A percentile compares a stretch with the other conserved stretches of the same genome.
Evolutionary conservation across 805 yeast genomes (phyloP).

Genomic region (Candida ulmi): DNA sequence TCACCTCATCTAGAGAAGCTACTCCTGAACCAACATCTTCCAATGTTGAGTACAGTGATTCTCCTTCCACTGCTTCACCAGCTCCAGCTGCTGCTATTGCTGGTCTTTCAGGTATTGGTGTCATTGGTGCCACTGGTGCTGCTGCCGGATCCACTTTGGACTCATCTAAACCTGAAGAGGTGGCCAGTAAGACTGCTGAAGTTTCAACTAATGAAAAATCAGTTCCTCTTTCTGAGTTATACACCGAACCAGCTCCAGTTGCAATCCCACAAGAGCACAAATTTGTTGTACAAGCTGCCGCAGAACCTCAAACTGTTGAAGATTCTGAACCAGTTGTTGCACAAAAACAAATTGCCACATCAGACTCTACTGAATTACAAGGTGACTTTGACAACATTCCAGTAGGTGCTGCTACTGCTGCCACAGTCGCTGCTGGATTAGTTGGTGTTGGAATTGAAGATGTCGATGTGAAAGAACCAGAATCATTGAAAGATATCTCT

Average conservation of each 20-base stretch:
- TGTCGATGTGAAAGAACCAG: not conserved
- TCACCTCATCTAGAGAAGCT: not conserved
- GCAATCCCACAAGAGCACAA: constrained; percentile 18
- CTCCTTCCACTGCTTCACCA: not conserved
- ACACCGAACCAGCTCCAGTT: constrained; percentile 12
- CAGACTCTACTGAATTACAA: too few species aligned
- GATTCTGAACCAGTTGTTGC: not conserved
- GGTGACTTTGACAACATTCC: constrained; percentile 4
- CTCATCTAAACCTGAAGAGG: constrained; percentile 1
- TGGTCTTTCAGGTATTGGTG: too few species aligned
- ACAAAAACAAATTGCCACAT: too few species aligned
- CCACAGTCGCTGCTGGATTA: constrained; percentile 1
- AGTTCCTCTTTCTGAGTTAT: constrained; percentile 1
- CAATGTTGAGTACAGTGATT: constrained; percentile 1
- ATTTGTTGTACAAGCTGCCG: constrained; percentile 11
- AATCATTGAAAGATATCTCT: not conserved
- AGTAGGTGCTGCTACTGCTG: constrained; percentile 2
- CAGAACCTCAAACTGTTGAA: constrained; percentile 1
- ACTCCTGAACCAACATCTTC: not conserved
- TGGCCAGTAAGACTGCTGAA: too few species aligned
- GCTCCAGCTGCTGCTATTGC: constrained; percentile 1
- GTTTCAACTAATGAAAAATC: not conserved
- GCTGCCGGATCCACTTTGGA: not conserved
- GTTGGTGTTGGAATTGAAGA: constrained; percentile 1
- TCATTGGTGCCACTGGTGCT: constrained; percentile 2